Evolutionary conservation across 345 rosid species (phyloP).

Genomic region (Alliaria petiolata): DNA sequence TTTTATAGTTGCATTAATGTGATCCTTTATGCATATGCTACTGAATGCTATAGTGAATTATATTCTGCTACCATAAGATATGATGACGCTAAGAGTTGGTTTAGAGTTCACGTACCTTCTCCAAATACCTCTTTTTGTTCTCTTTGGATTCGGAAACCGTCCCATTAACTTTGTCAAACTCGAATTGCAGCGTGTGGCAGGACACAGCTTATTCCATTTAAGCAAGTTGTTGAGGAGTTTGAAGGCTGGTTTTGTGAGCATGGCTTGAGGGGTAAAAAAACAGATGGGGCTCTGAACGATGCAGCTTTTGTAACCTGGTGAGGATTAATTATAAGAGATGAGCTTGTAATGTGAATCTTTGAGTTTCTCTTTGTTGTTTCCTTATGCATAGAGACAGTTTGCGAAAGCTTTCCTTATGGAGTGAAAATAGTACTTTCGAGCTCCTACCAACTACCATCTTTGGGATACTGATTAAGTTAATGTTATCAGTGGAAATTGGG

Average conservation of each 20-base stretch:
- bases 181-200: constrained; percentile 82
- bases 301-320: constrained; percentile 96
- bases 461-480: constrained; percentile 12
- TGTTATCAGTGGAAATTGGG: constrained; percentile 86
- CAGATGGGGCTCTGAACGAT: constrained; percentile 46
- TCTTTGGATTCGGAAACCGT: constrained; percentile 7
- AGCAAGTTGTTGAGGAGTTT: constrained; percentile 69
- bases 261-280: constrained; percentile 52
- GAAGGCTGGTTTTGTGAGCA: constrained; percentile 78
- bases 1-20: background rate
- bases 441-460: background rate
- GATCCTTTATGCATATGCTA: too few relatives aligned
- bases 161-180: background rate
- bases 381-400: background rate
- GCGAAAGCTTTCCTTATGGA: background rate
- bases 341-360: background rate
- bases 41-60: background rate
- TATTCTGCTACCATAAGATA: background rate
- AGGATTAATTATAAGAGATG: constrained; percentile 18
- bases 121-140: background rate
- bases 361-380: too few relatives aligned
- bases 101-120: background rate
- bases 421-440: background rate
- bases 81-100: background rate
- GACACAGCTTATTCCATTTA: constrained; percentile 85